A percentile compares a stretch with the other conserved stretches of the same genome.
These are phyloP conservation scores for Withania somnifera DNA, from an alignment of 305 asterid genomes.

Conservation along the genomic window DNA sequence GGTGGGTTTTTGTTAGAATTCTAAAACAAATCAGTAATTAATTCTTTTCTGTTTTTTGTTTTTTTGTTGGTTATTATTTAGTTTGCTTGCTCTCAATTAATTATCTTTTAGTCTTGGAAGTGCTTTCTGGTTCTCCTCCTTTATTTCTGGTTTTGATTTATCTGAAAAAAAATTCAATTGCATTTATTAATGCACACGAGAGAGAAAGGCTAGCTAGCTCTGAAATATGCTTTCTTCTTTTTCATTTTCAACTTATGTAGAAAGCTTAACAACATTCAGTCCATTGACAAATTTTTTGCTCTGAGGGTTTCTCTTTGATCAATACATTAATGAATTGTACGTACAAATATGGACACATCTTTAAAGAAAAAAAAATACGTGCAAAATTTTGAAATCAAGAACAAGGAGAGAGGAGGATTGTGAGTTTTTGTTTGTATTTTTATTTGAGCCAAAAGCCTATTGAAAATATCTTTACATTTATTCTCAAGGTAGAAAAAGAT, in stretches of 20 bases:
- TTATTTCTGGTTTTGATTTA: conserved; percentile 20
- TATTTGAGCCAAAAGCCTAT: too few relatives aligned
- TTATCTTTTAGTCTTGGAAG: not conserved
- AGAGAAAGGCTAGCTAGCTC: conserved; percentile 2
- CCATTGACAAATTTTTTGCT: conserved; percentile 17
- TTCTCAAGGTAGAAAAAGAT: too few relatives aligned
- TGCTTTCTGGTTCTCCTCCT: conserved; percentile 1
- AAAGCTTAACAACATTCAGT: conserved; percentile 17
- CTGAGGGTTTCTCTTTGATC: conserved; percentile 47
- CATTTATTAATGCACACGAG: conserved; percentile 41
- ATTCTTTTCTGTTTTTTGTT: not conserved
- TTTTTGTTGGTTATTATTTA: not conserved
- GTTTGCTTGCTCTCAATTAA: too few relatives aligned
- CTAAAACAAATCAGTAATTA: conserved; percentile 10
- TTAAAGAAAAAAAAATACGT: not conserved
- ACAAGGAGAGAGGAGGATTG: conserved; percentile 4
- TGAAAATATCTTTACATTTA: too few relatives aligned
- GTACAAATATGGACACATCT: conserved; percentile 39
- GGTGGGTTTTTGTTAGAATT: conserved; percentile 27
- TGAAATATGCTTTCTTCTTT: conserved; percentile 19
- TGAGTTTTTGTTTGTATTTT: too few relatives aligned
- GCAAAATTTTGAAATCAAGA: conserved; percentile 1
- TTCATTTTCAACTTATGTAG: conserved; percentile 22
- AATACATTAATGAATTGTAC: conserved; percentile 51
- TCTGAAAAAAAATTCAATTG: conserved; percentile 41